A percentile compares a stretch with the other conserved stretches of the same genome.
These are phyloP conservation scores for Beauveria sp. DNA, from an alignment of 2,329 filamentous ascomycete species.

Conservation along the genomic window DNA sequence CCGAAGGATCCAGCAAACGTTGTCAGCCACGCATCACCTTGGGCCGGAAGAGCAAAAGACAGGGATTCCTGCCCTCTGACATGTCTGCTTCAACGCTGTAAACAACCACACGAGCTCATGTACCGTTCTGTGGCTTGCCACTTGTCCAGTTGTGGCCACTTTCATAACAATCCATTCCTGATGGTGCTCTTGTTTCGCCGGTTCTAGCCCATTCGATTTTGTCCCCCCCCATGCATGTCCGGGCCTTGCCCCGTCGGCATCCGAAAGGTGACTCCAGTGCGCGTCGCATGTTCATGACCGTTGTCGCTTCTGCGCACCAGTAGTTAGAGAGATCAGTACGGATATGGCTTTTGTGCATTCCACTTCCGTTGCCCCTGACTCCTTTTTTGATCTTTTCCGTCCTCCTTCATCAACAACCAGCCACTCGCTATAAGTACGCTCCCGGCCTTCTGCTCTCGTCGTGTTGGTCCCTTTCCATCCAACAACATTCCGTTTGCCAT, in stretches of 20 bases:
- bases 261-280: not conserved
- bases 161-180: not conserved
- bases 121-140: not conserved
- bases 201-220: not conserved
- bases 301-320: not conserved
- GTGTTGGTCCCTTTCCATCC: not conserved
- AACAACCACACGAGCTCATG: not conserved
- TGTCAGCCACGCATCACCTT: not conserved
- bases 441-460: not conserved
- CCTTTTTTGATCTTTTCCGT: not conserved
- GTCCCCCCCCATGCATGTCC: not conserved
- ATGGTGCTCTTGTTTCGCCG: not conserved
- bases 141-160: too few species aligned
- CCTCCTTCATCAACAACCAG: not conserved
- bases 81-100: too few species aligned
- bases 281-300: too few species aligned
- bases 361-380: not conserved
- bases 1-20: not conserved
- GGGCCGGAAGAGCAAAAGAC: too few species aligned
- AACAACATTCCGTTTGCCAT: not conserved
- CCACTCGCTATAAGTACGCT: conserved; percentile 7
- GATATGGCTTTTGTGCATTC: not conserved
- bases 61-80: too few species aligned
- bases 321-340: too few species aligned
- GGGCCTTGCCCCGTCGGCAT: not conserved